Percentiles rank a stretch among this genome's conserved stretches.
These are phyloP conservation scores for Isatis tinctoria DNA, from an alignment of 345 rosid genomes.

Conservation along the genomic window DNA sequence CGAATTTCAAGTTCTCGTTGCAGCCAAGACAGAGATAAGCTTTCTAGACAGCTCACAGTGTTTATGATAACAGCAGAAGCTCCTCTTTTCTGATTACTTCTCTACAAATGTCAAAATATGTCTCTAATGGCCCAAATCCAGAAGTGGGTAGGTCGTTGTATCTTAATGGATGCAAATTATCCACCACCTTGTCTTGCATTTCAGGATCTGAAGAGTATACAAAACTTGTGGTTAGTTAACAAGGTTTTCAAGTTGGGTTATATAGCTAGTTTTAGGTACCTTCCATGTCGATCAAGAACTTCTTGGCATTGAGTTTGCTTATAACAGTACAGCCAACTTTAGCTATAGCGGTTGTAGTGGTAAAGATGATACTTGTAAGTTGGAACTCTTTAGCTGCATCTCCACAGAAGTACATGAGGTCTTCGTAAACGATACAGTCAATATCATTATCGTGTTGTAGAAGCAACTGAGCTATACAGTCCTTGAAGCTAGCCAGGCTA, in stretches of 20 bases:
- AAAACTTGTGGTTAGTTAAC: neutral
- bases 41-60: neutral
- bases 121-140: neutral
- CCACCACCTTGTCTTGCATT: neutral
- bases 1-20: neutral
- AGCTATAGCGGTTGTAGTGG: neutral
- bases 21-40: neutral
- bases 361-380: neutral
- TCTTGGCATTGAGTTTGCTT: neutral
- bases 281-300: neutral
- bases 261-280: neutral
- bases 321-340: neutral
- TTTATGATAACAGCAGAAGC: neutral
- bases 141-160: conserved; percentile 13
- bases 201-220: neutral
- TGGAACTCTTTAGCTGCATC: neutral
- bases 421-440: conserved; percentile 35
- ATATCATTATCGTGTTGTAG: neutral
- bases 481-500: conserved; percentile 26
- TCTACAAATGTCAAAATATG: neutral
- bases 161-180: neutral
- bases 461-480: neutral
- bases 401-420: conserved; percentile 3
- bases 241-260: neutral
- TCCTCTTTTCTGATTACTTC: neutral